Conservation (phyloP, 1,284 basidiomycete species). For the Ustilago cynodontis region DNA sequence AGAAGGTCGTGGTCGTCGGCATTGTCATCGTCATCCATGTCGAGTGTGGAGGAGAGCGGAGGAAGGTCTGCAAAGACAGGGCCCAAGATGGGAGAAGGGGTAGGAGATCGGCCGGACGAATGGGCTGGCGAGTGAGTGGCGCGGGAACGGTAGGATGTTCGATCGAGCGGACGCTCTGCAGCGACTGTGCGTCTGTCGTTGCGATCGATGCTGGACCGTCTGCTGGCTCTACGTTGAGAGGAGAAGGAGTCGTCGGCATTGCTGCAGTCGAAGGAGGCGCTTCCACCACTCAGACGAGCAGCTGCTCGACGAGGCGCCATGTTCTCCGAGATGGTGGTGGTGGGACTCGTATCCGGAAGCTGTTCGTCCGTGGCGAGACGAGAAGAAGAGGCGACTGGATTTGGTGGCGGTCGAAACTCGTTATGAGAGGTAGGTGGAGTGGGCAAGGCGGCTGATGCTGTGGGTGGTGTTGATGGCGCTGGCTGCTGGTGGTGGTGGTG, state of each 20-base stretch:
- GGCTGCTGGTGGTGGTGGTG: conserved; percentile 16
- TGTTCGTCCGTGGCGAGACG: conserved; percentile 25
- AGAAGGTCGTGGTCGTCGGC: conserved; percentile 25
- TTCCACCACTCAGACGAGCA: conserved; percentile 43
- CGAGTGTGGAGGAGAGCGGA: conserved; percentile 7
- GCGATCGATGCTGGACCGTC: conserved; percentile 51
- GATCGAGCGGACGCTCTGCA: conserved; percentile 31
- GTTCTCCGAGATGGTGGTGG: conserved; percentile 47
- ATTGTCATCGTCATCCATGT: conserved; percentile 10
- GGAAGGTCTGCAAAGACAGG: conserved; percentile 24
- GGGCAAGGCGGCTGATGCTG: conserved; percentile 30
- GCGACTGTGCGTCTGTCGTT: conserved; percentile 43
- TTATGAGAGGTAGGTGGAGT: conserved; percentile 60
- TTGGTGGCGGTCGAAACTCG: conserved; percentile 45
- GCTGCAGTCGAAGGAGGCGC: conserved; percentile 33
- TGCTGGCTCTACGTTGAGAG: conserved; percentile 34
- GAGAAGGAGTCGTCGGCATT: conserved; percentile 35
- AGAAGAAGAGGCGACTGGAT: conserved; percentile 39
- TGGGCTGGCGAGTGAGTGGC: conserved; percentile 33
- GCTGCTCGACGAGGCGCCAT: conserved; percentile 44
- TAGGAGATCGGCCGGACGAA: conserved; percentile 51
- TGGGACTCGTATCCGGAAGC: conserved; percentile 38
- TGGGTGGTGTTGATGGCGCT: conserved; percentile 30
- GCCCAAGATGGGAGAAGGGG: conserved; percentile 65
- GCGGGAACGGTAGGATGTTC: conserved; percentile 38